phyloP scores from a whole-genome alignment of 352 stramenopile species.

The Phytophthora pini region DNA sequence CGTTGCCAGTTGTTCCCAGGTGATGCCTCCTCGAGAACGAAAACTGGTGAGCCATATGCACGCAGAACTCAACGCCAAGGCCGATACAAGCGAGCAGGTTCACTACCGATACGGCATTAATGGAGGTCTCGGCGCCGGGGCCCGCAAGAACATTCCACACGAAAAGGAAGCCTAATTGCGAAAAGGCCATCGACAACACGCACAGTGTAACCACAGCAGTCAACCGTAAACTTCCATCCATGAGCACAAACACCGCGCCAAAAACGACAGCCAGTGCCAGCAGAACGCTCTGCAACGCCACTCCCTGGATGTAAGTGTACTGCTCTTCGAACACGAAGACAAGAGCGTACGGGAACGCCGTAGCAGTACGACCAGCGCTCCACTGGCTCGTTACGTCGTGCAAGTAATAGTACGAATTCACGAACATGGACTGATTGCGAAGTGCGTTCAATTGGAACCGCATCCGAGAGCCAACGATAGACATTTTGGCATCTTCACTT shows the following conservation, averaged over 20 bases:
- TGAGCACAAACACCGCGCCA: slow-evolving; percentile 77
- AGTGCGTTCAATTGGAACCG: slow-evolving; percentile 89
- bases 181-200: slow-evolving; percentile 82
- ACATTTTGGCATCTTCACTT: slow-evolving; percentile 17
- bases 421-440: slow-evolving; percentile 88
- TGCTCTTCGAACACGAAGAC: slow-evolving; percentile 94
- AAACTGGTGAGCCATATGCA: slow-evolving; percentile 90
- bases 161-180: slow-evolving; percentile 82
- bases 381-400: slow-evolving; percentile 58
- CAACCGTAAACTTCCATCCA: slow-evolving; percentile 69
- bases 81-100: slow-evolving; percentile 90
- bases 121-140: slow-evolving; percentile 59
- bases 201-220: slow-evolving; percentile 76
- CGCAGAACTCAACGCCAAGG: slow-evolving; percentile 90
- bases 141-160: slow-evolving; percentile 73
- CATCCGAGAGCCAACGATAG: slow-evolving; percentile 80
- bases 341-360: slow-evolving; percentile 89
- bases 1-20: slow-evolving; percentile 54
- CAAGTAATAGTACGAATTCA: slow-evolving; percentile 92
- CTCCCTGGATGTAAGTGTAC: slow-evolving; percentile 92
- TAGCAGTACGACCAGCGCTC: slow-evolving; percentile 31
- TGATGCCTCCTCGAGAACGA: slow-evolving; percentile 57
- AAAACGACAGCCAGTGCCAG: slow-evolving; percentile 86
- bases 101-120: slow-evolving; percentile 92
- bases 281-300: slow-evolving; percentile 86